phyloP scores from a whole-genome alignment of 2,329 filamentous ascomycete genomes.

The Drechslera avenae region DNA sequence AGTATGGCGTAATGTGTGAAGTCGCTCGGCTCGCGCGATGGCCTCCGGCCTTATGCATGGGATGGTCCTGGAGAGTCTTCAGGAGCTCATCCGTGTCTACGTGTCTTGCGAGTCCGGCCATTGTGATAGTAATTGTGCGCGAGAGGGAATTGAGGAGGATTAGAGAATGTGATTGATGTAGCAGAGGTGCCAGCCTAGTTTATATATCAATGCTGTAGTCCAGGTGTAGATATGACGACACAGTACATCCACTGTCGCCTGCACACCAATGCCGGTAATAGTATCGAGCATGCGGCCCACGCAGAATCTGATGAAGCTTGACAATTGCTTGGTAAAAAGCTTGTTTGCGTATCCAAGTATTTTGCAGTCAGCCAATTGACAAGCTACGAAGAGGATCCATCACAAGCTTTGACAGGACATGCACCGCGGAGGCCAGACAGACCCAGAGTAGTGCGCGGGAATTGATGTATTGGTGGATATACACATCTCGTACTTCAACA shows the following conservation, averaged over 20 bases:
- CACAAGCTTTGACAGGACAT: background rate
- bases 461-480: background rate
- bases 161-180: background rate
- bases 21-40: slow-evolving; percentile 44
- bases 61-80: slow-evolving; percentile 56
- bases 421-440: background rate
- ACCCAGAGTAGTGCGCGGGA: background rate
- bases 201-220: background rate
- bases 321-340: slow-evolving; percentile 24
- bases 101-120: slow-evolving; percentile 58
- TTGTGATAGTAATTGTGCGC: slow-evolving; percentile 27
- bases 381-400: no score
- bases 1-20: slow-evolving; percentile 63
- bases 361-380: background rate
- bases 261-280: background rate
- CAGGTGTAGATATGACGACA: slow-evolving; percentile 20
- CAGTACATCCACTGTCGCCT: slow-evolving; percentile 6
- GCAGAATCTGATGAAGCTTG: background rate
- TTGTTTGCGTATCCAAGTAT: slow-evolving; percentile 25
- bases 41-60: slow-evolving; percentile 47
- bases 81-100: slow-evolving; percentile 61
- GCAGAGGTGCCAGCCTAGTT: background rate
- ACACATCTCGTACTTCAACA: slow-evolving; percentile 1
- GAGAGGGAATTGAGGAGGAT: background rate
- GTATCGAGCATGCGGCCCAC: background rate